Evolutionary conservation across 192 early-diverging fungal genomes (phyloP).

Genomic region (Coemansia sp.): DNA sequence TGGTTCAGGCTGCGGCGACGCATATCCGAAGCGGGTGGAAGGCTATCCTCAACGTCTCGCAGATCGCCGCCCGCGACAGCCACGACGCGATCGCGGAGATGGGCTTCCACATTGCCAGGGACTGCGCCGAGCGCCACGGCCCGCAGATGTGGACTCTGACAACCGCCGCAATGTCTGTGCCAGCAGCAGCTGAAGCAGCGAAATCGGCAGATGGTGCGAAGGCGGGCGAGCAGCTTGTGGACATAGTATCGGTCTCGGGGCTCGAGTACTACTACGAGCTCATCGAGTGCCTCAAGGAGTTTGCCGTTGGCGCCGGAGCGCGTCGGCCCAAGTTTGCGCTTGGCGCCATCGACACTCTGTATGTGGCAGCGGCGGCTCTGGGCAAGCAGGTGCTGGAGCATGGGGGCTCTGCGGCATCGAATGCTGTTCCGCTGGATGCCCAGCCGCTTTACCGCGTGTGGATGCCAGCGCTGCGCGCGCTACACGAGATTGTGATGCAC

Average conservation of each 20-base stretch:
- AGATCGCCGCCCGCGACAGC: constrained; percentile 64
- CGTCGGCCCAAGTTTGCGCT: constrained; percentile 42
- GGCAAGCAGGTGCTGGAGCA: constrained; percentile 35
- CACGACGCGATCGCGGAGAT: constrained; percentile 70
- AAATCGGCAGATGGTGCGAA: neutral
- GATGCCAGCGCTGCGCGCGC: constrained; percentile 86
- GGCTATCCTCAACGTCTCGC: constrained; percentile 62
- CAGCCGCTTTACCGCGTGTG: constrained; percentile 70
- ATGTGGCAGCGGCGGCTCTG: constrained; percentile 19
- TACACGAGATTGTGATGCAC: constrained; percentile 88
- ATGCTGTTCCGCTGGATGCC: constrained; percentile 45
- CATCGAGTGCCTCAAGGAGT: constrained; percentile 48
- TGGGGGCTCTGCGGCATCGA: constrained; percentile 7
- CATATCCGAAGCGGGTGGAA: constrained; percentile 85
- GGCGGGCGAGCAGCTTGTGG: constrained; percentile 3
- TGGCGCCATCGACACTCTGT: constrained; percentile 46
- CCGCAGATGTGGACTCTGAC: constrained; percentile 41
- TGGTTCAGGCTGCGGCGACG: constrained; percentile 68
- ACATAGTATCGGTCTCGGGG: constrained; percentile 27
- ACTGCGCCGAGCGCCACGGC: constrained; percentile 41
- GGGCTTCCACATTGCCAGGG: constrained; percentile 62
- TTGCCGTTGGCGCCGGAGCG: constrained; percentile 22
- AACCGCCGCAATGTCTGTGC: neutral
- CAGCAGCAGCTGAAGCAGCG: neutral
- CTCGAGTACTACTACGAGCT: constrained; percentile 54